Percentiles rank a stretch among this genome's conserved stretches.
These are phyloP conservation scores for Pleurotus citrinopileatus DNA, from an alignment of 768 basidiomycete genomes.

Conservation along the genomic window DNA sequence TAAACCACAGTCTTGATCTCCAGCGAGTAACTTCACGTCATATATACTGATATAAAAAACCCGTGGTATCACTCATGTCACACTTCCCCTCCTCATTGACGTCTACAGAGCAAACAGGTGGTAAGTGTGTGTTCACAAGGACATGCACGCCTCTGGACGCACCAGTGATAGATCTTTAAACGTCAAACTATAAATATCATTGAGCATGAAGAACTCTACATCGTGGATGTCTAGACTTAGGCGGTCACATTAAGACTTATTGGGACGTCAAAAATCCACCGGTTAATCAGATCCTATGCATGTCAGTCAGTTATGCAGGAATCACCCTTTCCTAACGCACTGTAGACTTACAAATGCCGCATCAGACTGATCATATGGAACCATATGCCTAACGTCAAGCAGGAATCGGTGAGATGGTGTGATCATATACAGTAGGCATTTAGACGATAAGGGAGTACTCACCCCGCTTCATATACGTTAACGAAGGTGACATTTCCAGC, in stretches of 20 bases:
- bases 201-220: not conserved
- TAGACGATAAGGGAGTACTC: slow-evolving; percentile 22
- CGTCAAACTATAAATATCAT: not conserved
- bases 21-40: too few species aligned
- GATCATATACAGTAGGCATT: not conserved
- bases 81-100: not conserved
- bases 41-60: too few species aligned
- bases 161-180: not conserved
- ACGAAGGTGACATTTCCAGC: slow-evolving; percentile 89
- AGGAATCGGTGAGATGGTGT: slow-evolving; percentile 4
- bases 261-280: slow-evolving; percentile 57
- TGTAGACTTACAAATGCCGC: slow-evolving; percentile 65
- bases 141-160: not conserved
- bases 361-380: slow-evolving; percentile 87
- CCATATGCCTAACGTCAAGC: slow-evolving; percentile 66
- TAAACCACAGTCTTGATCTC: too few species aligned
- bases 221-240: not conserved
- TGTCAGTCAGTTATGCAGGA: slow-evolving; percentile 2
- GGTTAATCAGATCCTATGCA: slow-evolving; percentile 53
- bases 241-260: slow-evolving; percentile 24
- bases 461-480: slow-evolving; percentile 78
- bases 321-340: slow-evolving; percentile 1
- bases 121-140: not conserved
- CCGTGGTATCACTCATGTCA: too few species aligned
- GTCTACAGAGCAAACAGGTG: not conserved